These are phyloP conservation scores for Leavenworthia alabamica DNA, from an alignment of 345 rosid genomes.

Conservation along the genomic window DNA sequence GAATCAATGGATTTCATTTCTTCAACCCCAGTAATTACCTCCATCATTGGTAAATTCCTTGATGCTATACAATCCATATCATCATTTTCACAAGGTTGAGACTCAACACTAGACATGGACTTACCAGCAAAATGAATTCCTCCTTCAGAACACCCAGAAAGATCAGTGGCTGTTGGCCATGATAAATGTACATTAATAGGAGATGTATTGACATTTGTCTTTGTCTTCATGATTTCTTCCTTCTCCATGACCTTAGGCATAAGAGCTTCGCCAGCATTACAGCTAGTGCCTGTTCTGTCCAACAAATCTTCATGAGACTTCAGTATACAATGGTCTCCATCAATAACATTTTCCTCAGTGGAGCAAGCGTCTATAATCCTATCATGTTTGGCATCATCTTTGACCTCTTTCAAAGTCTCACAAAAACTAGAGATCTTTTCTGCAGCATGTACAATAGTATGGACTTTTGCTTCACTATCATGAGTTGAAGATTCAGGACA, in stretches of 20 bases:
- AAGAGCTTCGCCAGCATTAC: slow-evolving; percentile 29
- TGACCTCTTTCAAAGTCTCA: slow-evolving; percentile 16
- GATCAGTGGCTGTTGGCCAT: slow-evolving; percentile 16
- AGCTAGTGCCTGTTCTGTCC: slow-evolving; percentile 31
- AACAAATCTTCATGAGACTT: slow-evolving; percentile 30
- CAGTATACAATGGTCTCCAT: slow-evolving; percentile 17
- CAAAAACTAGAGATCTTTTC: slow-evolving; percentile 32
- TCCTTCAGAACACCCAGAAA: slow-evolving; percentile 14
- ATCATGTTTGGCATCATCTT: slow-evolving; percentile 16
- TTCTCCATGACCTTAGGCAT: slow-evolving; percentile 41
- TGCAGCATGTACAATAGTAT: slow-evolving; percentile 18
- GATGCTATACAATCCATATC: slow-evolving; percentile 27
- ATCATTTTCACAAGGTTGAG: slow-evolving; percentile 26
- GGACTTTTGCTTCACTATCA: slow-evolving; percentile 20
- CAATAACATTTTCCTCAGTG: slow-evolving; percentile 17
- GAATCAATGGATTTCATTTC: slow-evolving; percentile 28
- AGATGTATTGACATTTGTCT: slow-evolving; percentile 31
- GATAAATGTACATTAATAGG: slow-evolving; percentile 9
- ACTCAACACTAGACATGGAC: slow-evolving; percentile 18
- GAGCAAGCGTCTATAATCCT: slow-evolving; percentile 11
- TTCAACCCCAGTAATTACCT: slow-evolving; percentile 18
- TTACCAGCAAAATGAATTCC: not conserved
- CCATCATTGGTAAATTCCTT: slow-evolving; percentile 22
- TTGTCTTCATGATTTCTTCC: slow-evolving; percentile 45
- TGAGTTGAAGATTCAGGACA: slow-evolving; percentile 8